Evolutionary conservation across 768 basidiomycete species (phyloP).

Genomic region (Royoungia palumana): DNA sequence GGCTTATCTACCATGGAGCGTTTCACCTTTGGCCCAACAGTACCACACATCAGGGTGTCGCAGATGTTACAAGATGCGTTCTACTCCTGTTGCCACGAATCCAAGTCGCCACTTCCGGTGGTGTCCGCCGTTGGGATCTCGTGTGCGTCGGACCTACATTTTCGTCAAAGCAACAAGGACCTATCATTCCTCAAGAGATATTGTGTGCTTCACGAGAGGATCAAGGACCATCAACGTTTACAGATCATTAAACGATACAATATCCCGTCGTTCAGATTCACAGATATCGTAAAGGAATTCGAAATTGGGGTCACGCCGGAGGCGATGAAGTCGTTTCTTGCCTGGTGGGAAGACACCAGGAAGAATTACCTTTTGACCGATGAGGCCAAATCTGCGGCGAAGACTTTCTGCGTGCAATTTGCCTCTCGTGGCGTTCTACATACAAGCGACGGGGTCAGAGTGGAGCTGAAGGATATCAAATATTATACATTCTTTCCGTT

Average conservation of each 20-base stretch:
- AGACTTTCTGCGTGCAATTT: constrained; percentile 32
- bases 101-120: constrained; percentile 11
- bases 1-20: constrained; percentile 77
- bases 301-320: constrained; percentile 6
- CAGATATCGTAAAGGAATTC: constrained; percentile 12
- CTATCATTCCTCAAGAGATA: constrained; percentile 8
- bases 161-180: constrained; percentile 4
- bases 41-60: constrained; percentile 29
- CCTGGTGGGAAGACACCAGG: constrained; percentile 7
- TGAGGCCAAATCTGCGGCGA: background rate
- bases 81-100: constrained; percentile 3
- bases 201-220: background rate
- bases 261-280: constrained; percentile 3
- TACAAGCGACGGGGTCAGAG: background rate
- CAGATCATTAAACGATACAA: constrained; percentile 6
- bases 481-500: constrained; percentile 55
- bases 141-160: background rate
- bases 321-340: constrained; percentile 6
- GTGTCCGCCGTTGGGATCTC: constrained; percentile 10
- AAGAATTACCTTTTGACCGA: background rate
- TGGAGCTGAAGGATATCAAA: constrained; percentile 57
- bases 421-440: constrained; percentile 38
- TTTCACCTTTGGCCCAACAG: constrained; percentile 55
- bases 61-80: constrained; percentile 13
- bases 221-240: constrained; percentile 1